Conservation (phyloP, 164 flowering plant genomes). For the Houttuynia cordata region DNA sequence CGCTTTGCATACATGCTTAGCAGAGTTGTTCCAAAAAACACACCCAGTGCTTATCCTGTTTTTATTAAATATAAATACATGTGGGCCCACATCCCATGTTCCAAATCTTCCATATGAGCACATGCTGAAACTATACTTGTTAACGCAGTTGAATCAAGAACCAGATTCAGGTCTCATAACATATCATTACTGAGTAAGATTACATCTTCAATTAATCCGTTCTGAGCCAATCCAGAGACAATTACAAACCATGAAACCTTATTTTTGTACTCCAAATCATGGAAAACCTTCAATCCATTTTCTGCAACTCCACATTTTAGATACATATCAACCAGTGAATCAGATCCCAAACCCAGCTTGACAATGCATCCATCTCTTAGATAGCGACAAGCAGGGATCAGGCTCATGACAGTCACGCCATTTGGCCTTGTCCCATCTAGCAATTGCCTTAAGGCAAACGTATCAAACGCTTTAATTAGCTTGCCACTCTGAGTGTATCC, state of each 20-base stretch:
- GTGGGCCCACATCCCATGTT: conserved; percentile 10
- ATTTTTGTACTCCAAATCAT: conserved; percentile 9
- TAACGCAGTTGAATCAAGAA: conserved; percentile 8
- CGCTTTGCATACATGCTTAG: conserved; percentile 12
- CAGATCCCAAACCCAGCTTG: conserved; percentile 8
- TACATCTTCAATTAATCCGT: conserved; percentile 1
- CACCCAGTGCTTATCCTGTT: neutral
- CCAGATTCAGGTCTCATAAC: conserved; percentile 3
- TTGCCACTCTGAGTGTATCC: conserved; percentile 5
- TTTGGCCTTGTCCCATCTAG: conserved; percentile 6
- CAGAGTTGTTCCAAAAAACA: conserved; percentile 9
- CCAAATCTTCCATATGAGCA: conserved; percentile 4
- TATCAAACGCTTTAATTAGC: conserved; percentile 2
- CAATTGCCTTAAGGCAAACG: conserved; percentile 5
- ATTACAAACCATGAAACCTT: conserved; percentile 10
- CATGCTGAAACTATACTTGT: conserved; percentile 8
- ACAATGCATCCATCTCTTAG: conserved; percentile 6
- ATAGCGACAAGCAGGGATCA: conserved; percentile 9
- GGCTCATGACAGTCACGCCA: conserved; percentile 6
- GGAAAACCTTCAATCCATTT: conserved; percentile 5
- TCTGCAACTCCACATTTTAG: conserved; percentile 1
- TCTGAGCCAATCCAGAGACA: conserved; percentile 12
- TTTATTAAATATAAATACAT: conserved; percentile 7
- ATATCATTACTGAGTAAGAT: conserved; percentile 3
- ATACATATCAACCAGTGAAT: conserved; percentile 11